Evolutionary conservation across 1,139 yeast species (phyloP).

Genomic region (Kurtzmaniella quercitrusa): DNA sequence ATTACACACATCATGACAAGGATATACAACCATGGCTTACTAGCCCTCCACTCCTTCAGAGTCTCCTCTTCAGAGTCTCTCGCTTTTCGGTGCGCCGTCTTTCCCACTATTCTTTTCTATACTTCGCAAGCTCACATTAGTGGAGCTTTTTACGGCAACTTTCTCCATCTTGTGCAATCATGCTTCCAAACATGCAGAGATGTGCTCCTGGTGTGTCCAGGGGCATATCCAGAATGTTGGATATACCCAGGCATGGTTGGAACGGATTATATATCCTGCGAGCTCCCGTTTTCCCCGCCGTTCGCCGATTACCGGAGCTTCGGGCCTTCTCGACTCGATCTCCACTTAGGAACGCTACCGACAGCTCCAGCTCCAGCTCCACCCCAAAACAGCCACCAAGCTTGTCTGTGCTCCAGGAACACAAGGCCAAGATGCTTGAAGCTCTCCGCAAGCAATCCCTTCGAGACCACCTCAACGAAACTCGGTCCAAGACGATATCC

Average conservation of each 20-base stretch:
- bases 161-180: background rate
- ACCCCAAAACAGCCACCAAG: background rate
- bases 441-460: constrained; percentile 16
- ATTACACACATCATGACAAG: too few species aligned
- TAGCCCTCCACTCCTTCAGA: too few species aligned
- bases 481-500: constrained; percentile 23
- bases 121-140: background rate
- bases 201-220: background rate
- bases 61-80: too few species aligned
- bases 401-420: background rate
- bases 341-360: background rate
- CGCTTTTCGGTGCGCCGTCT: too few species aligned
- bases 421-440: constrained; percentile 7
- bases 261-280: background rate
- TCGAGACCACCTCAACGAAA: constrained; percentile 26
- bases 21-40: too few species aligned
- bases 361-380: background rate
- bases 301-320: background rate
- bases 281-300: background rate
- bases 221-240: background rate
- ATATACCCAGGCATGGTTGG: background rate
- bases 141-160: background rate
- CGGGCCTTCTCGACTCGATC: background rate
- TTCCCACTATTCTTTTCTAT: too few species aligned
- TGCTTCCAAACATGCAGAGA: background rate